A percentile compares a stretch with the other conserved stretches of the same genome.
Evolutionary conservation across 495 filamentous ascomycete genomes (phyloP).

Genomic region (Penicillium simplicissimum): DNA sequence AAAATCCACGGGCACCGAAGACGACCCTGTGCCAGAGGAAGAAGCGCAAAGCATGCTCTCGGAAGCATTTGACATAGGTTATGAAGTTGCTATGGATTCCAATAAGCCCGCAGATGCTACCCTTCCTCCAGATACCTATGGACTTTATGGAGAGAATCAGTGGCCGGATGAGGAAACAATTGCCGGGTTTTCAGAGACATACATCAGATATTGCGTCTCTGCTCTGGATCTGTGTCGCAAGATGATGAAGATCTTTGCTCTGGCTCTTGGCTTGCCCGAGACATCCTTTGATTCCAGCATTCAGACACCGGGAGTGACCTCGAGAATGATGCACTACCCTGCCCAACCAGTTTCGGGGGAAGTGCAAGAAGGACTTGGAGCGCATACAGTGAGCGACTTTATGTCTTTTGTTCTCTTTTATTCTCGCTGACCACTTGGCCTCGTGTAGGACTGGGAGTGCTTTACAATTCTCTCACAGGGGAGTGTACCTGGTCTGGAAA

Average conservation of each 20-base stretch:
- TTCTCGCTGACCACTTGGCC: background rate
- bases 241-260: slow-evolving; percentile 46
- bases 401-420: background rate
- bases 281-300: slow-evolving; percentile 45
- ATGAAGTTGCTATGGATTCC: slow-evolving; percentile 36
- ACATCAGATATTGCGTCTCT: slow-evolving; percentile 30
- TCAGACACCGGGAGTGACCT: slow-evolving; percentile 44
- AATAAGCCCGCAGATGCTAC: slow-evolving; percentile 19
- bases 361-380: slow-evolving; percentile 44
- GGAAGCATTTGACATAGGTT: slow-evolving; percentile 46
- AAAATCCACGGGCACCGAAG: slow-evolving; percentile 27
- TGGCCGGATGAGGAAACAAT: slow-evolving; percentile 29
- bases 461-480: slow-evolving; percentile 45
- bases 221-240: slow-evolving; percentile 33
- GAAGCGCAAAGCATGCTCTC: slow-evolving; percentile 28
- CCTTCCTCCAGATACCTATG: slow-evolving; percentile 23
- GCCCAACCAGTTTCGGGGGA: slow-evolving; percentile 34
- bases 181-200: slow-evolving; percentile 19
- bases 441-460: slow-evolving; percentile 46
- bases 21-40: slow-evolving; percentile 16
- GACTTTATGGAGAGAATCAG: slow-evolving; percentile 31
- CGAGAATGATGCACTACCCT: slow-evolving; percentile 49
- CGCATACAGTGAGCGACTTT: slow-evolving; percentile 37
- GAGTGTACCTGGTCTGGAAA: slow-evolving; percentile 45
- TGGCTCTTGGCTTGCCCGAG: slow-evolving; percentile 46